Conservation (phyloP, 73 alveolate species). For the Tetrahymena elliotti region DNA sequence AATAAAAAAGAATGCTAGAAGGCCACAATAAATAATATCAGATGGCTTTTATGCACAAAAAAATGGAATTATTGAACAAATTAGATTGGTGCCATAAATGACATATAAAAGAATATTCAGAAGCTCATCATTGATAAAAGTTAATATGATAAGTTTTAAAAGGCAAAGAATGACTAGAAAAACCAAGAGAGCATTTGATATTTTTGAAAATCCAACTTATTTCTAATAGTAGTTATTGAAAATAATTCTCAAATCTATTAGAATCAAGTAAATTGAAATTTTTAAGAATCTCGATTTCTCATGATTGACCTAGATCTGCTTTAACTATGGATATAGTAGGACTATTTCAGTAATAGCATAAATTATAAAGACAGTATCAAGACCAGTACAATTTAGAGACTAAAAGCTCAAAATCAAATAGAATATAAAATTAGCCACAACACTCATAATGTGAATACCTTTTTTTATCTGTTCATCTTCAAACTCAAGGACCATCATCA, state of each 20-base stretch:
- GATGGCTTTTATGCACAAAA: background rate
- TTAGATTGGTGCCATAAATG: background rate
- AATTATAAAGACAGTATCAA: background rate
- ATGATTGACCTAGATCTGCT: background rate
- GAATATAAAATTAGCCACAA: background rate
- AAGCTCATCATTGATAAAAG: background rate
- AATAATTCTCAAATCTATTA: background rate
- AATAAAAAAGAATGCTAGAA: background rate
- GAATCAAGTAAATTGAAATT: background rate
- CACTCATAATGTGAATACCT: background rate
- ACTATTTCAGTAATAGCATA: background rate
- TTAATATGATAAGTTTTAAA: background rate
- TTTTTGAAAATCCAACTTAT: background rate
- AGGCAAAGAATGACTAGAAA: background rate
- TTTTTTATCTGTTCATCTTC: background rate
- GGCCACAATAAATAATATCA: background rate
- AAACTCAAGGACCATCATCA: background rate
- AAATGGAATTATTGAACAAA: background rate
- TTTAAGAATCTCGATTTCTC: background rate
- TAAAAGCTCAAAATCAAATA: background rate
- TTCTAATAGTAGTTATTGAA: background rate
- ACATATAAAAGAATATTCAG: background rate
- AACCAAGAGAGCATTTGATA: background rate
- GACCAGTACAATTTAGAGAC: background rate
- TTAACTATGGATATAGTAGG: background rate